Evolutionary conservation across 441 rosid species (phyloP).

Genomic region (Pelargonium fulgidum): DNA sequence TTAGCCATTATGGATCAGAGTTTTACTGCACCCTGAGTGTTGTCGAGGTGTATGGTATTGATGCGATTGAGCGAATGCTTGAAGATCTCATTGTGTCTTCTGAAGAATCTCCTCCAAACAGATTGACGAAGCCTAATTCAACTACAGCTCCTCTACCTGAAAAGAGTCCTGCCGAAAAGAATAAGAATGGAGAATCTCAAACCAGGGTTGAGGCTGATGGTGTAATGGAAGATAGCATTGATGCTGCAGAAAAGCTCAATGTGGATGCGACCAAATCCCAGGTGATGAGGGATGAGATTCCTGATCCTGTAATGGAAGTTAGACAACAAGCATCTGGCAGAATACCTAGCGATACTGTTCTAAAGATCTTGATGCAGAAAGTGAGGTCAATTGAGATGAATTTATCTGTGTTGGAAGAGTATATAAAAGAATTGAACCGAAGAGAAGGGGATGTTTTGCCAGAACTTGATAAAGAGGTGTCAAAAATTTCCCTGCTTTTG

Average conservation of each 20-base stretch:
- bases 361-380: conserved; percentile 88
- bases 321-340: conserved; percentile 58
- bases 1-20: conserved; percentile 78
- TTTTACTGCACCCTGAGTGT: conserved; percentile 85
- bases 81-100: conserved; percentile 62
- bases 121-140: conserved; percentile 18
- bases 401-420: conserved; percentile 74
- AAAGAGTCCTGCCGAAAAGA: neutral
- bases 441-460: conserved; percentile 60
- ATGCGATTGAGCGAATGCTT: conserved; percentile 82
- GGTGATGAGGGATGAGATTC: conserved; percentile 22
- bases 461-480: conserved; percentile 57
- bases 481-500: conserved; percentile 32
- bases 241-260: conserved; percentile 29
- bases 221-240: conserved; percentile 24
- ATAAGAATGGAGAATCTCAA: neutral
- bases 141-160: conserved; percentile 14
- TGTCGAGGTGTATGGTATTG: conserved; percentile 80
- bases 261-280: conserved; percentile 36
- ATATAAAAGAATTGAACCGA: conserved; percentile 68
- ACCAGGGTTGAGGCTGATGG: conserved; percentile 29
- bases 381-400: conserved; percentile 66
- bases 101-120: conserved; percentile 26
- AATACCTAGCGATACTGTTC: conserved; percentile 82
- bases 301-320: conserved; percentile 53